Base-by-base conservation (phyloP, 169 alveolate genomes). In the Blepharisma undulans region DNA sequence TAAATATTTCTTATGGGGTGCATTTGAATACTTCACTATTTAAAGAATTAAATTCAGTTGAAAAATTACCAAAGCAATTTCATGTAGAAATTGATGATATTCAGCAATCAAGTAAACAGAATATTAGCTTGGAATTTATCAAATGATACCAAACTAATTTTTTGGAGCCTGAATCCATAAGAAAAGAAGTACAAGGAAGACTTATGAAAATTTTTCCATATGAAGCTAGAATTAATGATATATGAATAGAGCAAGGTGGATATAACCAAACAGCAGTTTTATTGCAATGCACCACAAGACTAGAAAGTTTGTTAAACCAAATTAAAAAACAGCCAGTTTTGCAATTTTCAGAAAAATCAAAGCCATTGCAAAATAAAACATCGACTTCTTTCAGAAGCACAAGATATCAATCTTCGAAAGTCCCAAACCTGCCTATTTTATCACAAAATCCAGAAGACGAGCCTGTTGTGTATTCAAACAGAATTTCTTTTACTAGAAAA, bases 1-100 rank as follows among this genome's bases (percentile, higher is more conserved):
- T 94, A 12, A 91, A 94, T 76, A 94, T 94, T 25, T 92, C 96
- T 33, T 61, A 87, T 33, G 96, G 96, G 4, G 72, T 90, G 25
- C 96, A 94, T 81, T 86, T 94, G 12, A 88, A 90, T 76, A 89
- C 93, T 0, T 71, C 93, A 16, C 22, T 81, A 8, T 94, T 94
- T 72, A 92, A 90, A 66, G 92, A 76, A 4, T 0, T 92, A 33
- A 95, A 92, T 16, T 82, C 87, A 34, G 92, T 94, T 19, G 93
- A 87, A 27, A 93, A 90, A n/a, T 91, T 94, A 6, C 93, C 96
- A 7, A 84, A 89, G 29, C 25, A 89, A 78, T 48, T 94, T 92
- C 90, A 92, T 94, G 76, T 86, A 90, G 84, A 86, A 91, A 8
- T 72, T 90, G 34, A 88, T 92, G 34, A 30, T 78, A 29, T 90